Evolutionary conservation across 2,329 filamentous ascomycete species (phyloP), one percentile per base, ranked within the genome.

Genomic region (Stachybotrys echinatus): DNA sequence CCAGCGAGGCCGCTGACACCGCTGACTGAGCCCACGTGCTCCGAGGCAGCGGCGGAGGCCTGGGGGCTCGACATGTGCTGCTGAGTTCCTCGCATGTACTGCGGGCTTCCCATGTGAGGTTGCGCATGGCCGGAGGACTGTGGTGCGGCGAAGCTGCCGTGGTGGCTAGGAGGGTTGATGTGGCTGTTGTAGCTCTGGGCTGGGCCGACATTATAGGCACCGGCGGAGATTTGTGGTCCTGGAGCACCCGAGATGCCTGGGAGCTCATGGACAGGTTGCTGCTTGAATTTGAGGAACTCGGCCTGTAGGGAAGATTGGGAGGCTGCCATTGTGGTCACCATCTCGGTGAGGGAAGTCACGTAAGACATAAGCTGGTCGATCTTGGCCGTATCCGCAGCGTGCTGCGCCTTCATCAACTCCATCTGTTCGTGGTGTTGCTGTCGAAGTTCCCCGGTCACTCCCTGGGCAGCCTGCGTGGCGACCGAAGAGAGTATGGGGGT

Each of bases 281-380:
- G 72, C 56, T 80, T 78, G 55, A 82, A 70, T 64, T 81, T 83
- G 47, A 84, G 66, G 50, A 85, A 74, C 55, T 80, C 79, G 40
- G 78, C 78, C 64, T 91, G 87, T 56, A 90, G 83, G 49, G 87
- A 79, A 4, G 79, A 70, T 67, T 92, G 88, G 1, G 80, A 78
- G 5, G 80, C 70, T 5, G 84, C 84, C 84, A 92, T 84, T 12
- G 79, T 79, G 38, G 83, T 80, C 21, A 92, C 77, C 42, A 84
- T 88, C 54, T 85, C 81, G 3, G 84, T 80, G 50, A 92, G 74
- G 21, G 81, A 79, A 27, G 78, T 79, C 5, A 89, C 83, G 23
- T 88, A 77, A 14, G 78, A 76, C 7, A 84, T 77, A n/a, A 92
- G 75, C 60, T 88, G 81, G 48, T 88, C 82, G 51, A 92, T 86